Conservation (phyloP, 108 stramenopile genomes). For the Pseudonitzschia pungens region DNA sequence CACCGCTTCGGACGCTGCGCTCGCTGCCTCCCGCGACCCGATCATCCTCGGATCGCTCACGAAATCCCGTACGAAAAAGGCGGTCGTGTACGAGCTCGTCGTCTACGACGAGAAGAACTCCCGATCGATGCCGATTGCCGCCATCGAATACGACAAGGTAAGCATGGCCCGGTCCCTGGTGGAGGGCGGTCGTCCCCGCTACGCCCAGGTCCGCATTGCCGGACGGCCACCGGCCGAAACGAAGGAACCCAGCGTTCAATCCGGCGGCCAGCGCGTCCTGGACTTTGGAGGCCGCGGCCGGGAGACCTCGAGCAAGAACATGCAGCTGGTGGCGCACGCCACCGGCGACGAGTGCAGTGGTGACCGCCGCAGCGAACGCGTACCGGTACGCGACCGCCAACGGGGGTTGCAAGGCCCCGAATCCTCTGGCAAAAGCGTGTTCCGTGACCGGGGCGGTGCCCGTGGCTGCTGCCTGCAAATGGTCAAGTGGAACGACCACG, state of each 20-base stretch:
- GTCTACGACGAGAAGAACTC: background rate
- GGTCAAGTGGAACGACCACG: slow-evolving; percentile 41
- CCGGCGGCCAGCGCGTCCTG: slow-evolving; percentile 1
- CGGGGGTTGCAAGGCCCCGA: too few species aligned
- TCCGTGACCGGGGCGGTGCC: too few species aligned
- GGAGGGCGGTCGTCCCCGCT: slow-evolving; percentile 14
- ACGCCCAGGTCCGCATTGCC: slow-evolving; percentile 3
- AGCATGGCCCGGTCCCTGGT: slow-evolving; percentile 13
- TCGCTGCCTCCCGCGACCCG: too few species aligned
- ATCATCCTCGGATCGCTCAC: background rate
- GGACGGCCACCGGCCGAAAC: slow-evolving; percentile 16
- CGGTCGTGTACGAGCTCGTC: background rate
- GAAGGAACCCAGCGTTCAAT: slow-evolving; percentile 1
- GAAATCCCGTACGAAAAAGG: background rate
- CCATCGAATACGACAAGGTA: slow-evolving; percentile 22
- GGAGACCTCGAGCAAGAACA: slow-evolving; percentile 38
- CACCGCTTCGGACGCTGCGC: background rate
- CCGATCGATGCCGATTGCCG: background rate
- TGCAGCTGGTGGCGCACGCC: slow-evolving; percentile 27
- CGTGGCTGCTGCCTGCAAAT: slow-evolving; percentile 33
- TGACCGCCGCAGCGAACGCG: too few species aligned
- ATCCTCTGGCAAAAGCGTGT: too few species aligned
- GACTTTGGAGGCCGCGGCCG: slow-evolving; percentile 42
- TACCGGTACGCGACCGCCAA: too few species aligned
- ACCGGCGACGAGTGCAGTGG: too few species aligned